phyloP scores from a whole-genome alignment of 306 rosid species.

The Spatholobus suberectus region DNA sequence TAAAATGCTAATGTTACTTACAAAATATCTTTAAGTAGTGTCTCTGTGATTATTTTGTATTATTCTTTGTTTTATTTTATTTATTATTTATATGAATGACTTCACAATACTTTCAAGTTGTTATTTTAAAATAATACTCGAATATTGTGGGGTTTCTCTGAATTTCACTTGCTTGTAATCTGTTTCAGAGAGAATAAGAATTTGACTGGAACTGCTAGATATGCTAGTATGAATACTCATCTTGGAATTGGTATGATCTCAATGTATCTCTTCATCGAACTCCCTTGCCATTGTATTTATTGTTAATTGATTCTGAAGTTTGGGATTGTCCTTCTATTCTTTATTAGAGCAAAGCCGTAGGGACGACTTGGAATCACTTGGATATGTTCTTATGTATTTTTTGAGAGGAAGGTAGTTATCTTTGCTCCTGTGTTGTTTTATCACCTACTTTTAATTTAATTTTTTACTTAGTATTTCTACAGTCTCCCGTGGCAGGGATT shows the following conservation, averaged over 20 bases:
- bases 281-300: conserved; percentile 27
- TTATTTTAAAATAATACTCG: background rate
- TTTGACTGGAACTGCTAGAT: conserved; percentile 98
- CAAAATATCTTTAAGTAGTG: background rate
- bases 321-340: conserved; percentile 35
- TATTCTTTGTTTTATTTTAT: background rate
- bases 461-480: conserved; percentile 47
- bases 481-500: conserved; percentile 99
- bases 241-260: conserved; percentile 83
- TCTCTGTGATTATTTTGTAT: background rate
- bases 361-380: conserved; percentile 98
- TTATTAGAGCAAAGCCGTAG: conserved; percentile 93
- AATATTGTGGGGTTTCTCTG: conserved; percentile 18
- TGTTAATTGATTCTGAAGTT: conserved; percentile 42
- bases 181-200: conserved; percentile 88
- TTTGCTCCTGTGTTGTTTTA: conserved; percentile 14
- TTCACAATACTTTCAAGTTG: background rate
- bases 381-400: conserved; percentile 92
- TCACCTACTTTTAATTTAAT: conserved; percentile 7
- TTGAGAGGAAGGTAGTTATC: conserved; percentile 84
- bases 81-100: background rate
- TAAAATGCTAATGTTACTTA: background rate
- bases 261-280: conserved; percentile 30
- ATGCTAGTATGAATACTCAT: conserved; percentile 98
- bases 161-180: conserved; percentile 41